phyloP scores from a whole-genome alignment of 495 filamentous ascomycete genomes.

The Penicillium cataractarum region DNA sequence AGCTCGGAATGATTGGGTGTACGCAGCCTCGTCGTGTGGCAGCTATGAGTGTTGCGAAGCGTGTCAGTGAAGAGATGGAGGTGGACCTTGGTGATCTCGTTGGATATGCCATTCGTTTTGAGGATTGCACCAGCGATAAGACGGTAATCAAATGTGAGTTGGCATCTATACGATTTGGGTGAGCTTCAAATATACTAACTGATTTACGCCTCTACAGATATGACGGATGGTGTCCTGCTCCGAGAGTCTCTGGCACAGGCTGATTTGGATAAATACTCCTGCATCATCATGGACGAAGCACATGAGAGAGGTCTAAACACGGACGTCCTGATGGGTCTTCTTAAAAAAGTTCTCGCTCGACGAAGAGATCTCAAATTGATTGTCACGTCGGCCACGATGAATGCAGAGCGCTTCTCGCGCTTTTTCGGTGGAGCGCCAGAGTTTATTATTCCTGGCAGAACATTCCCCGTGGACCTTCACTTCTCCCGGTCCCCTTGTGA shows the following conservation, averaged over 20 bases:
- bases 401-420: constrained; percentile 90
- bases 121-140: constrained; percentile 94
- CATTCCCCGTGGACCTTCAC: constrained; percentile 96
- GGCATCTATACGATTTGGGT: not conserved
- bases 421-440: constrained; percentile 99
- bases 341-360: constrained; percentile 93
- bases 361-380: constrained; percentile 94
- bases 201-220: constrained; percentile 55
- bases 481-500: constrained; percentile 95
- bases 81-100: constrained; percentile 87
- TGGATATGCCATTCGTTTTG: constrained; percentile 98
- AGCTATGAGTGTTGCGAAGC: constrained; percentile 98
- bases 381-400: constrained; percentile 99
- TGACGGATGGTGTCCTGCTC: constrained; percentile 97
- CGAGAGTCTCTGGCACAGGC: constrained; percentile 89
- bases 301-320: constrained; percentile 97
- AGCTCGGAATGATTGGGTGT: constrained; percentile 87
- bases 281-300: constrained; percentile 99
- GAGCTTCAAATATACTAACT: constrained; percentile 12
- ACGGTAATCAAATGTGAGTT: constrained; percentile 86
- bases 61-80: constrained; percentile 99
- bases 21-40: constrained; percentile 95
- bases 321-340: constrained; percentile 94
- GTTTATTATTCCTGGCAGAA: constrained; percentile 94
- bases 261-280: constrained; percentile 95